Conservation (phyloP, 1,284 basidiomycete genomes). For the Sporisorium exsertum region DNA sequence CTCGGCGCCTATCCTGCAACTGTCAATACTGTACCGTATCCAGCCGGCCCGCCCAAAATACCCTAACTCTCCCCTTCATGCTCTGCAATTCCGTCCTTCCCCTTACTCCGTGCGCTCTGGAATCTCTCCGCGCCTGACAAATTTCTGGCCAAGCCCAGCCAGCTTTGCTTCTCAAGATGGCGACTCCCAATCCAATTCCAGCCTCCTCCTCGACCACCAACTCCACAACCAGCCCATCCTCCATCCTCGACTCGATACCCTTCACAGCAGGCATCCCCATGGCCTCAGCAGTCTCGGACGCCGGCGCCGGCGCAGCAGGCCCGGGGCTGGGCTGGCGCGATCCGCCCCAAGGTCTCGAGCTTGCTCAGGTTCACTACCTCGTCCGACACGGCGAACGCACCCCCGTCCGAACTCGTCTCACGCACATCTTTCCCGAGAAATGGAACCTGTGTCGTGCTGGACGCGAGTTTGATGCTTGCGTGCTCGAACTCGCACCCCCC, state of each 20-base stretch:
- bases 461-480: constrained; percentile 55
- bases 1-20: not conserved
- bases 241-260: constrained; percentile 17
- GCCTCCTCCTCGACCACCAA: constrained; percentile 9
- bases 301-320: constrained; percentile 45
- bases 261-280: constrained; percentile 45
- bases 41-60: not conserved
- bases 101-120: not conserved
- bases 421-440: constrained; percentile 53
- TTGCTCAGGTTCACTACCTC: constrained; percentile 63
- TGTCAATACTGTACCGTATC: not conserved
- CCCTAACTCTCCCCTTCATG: not conserved
- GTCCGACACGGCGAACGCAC: constrained; percentile 67
- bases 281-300: constrained; percentile 36
- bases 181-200: not conserved
- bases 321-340: constrained; percentile 56
- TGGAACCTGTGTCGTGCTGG: constrained; percentile 67
- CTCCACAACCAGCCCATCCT: not conserved
- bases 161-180: constrained; percentile 5
- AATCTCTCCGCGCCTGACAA: not conserved
- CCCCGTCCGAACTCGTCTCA: constrained; percentile 63
- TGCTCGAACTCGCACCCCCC: constrained; percentile 44
- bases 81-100: not conserved
- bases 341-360: constrained; percentile 54
- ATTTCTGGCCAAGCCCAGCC: no score